These are phyloP conservation scores for Sphaerosporella brunnea DNA, from an alignment of 495 filamentous ascomycete species.

Conservation along the genomic window DNA sequence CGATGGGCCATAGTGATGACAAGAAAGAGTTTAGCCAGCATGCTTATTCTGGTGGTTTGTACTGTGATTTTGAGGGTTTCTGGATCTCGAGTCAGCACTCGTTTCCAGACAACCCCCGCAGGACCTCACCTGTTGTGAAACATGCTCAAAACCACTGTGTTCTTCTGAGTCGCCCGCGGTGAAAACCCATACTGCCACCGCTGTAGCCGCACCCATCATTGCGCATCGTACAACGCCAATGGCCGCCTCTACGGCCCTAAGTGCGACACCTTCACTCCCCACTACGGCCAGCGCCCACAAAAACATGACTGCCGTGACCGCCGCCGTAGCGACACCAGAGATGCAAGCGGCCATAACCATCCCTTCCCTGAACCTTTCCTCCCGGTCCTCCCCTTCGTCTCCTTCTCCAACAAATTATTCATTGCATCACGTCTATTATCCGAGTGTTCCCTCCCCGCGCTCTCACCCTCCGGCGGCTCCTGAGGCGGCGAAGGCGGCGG, in stretches of 20 bases:
- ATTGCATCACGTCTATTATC: constrained; percentile 35
- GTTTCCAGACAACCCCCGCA: no score
- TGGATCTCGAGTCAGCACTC: neutral
- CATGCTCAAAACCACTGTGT: neutral
- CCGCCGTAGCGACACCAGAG: neutral
- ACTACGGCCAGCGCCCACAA: neutral
- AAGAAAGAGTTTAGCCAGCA: constrained; percentile 51
- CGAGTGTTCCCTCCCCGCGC: constrained; percentile 31
- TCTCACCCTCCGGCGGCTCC: constrained; percentile 26
- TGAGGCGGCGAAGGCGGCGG: constrained; percentile 32
- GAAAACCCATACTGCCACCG: neutral
- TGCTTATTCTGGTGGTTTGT: constrained; percentile 38
- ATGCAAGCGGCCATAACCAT: neutral
- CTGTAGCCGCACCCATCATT: neutral
- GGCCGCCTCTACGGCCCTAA: neutral
- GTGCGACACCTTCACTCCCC: neutral
- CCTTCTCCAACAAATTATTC: constrained; percentile 33
- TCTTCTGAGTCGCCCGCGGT: neutral
- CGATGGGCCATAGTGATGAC: constrained; percentile 45
- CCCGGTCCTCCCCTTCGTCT: constrained; percentile 6
- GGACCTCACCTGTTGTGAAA: no score
- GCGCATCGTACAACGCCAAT: constrained; percentile 2
- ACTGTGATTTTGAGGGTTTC: neutral
- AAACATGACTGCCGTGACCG: neutral
- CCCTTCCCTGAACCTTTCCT: neutral